Evolutionary conservation across 495 filamentous ascomycete genomes (phyloP), one percentile per base, ranked within the genome.

Genomic region (Aspergillus kassunensis): DNA sequence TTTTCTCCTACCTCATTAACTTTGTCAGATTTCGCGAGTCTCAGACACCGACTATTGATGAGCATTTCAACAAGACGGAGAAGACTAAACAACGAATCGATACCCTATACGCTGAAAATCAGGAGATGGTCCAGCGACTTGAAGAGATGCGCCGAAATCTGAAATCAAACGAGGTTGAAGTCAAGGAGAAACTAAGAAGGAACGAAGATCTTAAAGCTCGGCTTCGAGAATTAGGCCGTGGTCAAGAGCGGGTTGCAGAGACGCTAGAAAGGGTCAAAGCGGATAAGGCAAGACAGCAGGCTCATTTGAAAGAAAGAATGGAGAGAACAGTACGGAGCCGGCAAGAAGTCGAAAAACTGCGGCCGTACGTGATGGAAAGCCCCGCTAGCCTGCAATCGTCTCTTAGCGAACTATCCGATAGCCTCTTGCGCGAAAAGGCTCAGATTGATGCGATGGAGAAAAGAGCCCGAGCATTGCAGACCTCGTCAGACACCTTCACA

Each of bases 1-100:
- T 97, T 52, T 91, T 97, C 61, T 92, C 87, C 23, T 97, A 96
- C 63, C 77, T 97, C 45, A 97, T 98, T 70, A 98, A 98, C 70
- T 98, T 98, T 69, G 90, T 96, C 44, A 82, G 93, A 42, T 98
- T 97, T 71, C 88, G 95, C 54, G 91, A 96, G 71, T 88, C 84
- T 49, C 91, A 96, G 70, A 89, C 87, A 6, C 69, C 74, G 12
- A 80, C 90, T 2, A 96, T 97, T 41, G 89, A 93, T 57, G 86
- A 91, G 63, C 89, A 97, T 67, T 92, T 90, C 73, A 90, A 95
- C 74, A 89, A 88, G 58, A 79, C 88, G 15, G 90, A 97, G 65
- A 80, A 77, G 52, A 90, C 87, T 0, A 96, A 95, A 69, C 71
- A 83, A 47, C 82, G 84, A 54, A 95, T 97, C 61, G 90, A 96